phyloP scores from a whole-genome alignment of 2,329 filamentous ascomycete species.

The Tricladium varicosporioides region DNA sequence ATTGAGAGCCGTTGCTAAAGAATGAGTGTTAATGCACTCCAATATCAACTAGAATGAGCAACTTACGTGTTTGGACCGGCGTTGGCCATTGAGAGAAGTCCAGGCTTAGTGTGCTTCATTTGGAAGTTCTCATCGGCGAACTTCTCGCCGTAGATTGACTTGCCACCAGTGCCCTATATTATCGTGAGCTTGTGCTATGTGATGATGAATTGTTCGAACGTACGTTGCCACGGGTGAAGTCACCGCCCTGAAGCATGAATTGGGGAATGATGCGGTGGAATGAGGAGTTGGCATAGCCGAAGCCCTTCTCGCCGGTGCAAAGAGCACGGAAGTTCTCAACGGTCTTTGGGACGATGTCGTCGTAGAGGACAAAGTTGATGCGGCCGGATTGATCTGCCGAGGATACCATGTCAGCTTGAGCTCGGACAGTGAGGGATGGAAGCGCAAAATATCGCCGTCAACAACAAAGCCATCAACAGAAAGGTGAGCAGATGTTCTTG shows the following conservation, averaged over 20 bases:
- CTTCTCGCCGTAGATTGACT: slow-evolving; percentile 94
- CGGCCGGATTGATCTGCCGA: slow-evolving; percentile 63
- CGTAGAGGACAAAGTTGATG: slow-evolving; percentile 83
- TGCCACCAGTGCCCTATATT: slow-evolving; percentile 74
- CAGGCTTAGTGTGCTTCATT: slow-evolving; percentile 68
- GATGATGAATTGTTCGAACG: slow-evolving; percentile 36
- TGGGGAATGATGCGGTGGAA: slow-evolving; percentile 93
- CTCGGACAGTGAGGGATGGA: slow-evolving; percentile 17
- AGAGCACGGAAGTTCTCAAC: slow-evolving; percentile 94
- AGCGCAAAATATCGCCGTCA: slow-evolving; percentile 21
- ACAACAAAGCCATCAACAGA: slow-evolving; percentile 13
- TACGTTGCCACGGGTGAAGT: slow-evolving; percentile 92
- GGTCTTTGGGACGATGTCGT: slow-evolving; percentile 82
- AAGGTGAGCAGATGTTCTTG: not conserved
- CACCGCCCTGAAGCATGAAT: slow-evolving; percentile 96
- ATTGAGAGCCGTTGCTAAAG: slow-evolving; percentile 91
- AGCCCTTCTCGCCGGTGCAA: slow-evolving; percentile 80
- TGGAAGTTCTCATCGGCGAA: slow-evolving; percentile 92
- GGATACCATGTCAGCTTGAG: slow-evolving; percentile 25
- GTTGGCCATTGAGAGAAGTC: slow-evolving; percentile 93
- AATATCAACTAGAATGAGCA: slow-evolving; percentile 54
- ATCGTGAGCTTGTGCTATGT: slow-evolving; percentile 56
- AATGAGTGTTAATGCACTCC: slow-evolving; percentile 59
- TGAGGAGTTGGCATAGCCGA: slow-evolving; percentile 77
- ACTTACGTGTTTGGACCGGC: slow-evolving; percentile 87